Percentiles rank a stretch among this genome's conserved stretches.
Conservation (phyloP, 805 yeast genomes). For the Yarrowia sp. region DNA sequence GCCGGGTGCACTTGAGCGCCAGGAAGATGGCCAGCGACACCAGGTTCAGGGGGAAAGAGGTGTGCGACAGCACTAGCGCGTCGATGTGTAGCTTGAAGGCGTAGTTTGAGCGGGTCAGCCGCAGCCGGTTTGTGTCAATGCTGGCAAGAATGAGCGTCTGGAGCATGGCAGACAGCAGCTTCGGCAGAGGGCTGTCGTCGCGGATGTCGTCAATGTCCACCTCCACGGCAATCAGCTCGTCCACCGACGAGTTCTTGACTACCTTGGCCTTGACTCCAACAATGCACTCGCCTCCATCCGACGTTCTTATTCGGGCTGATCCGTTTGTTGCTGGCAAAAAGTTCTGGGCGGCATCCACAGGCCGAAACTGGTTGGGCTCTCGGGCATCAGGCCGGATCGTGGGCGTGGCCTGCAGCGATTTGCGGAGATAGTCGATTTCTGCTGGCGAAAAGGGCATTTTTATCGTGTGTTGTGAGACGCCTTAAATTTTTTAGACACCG, state of each 20-base stretch:
- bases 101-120: slow-evolving; percentile 65
- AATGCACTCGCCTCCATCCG: slow-evolving; percentile 92
- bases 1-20: slow-evolving; percentile 72
- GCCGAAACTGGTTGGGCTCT: slow-evolving; percentile 69
- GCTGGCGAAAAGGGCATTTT: slow-evolving; percentile 41
- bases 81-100: slow-evolving; percentile 77
- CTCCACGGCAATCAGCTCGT: slow-evolving; percentile 66
- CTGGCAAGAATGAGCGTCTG: slow-evolving; percentile 52
- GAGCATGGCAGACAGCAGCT: slow-evolving; percentile 49
- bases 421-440: slow-evolving; percentile 59
- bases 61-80: slow-evolving; percentile 70
- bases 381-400: slow-evolving; percentile 87
- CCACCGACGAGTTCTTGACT: slow-evolving; percentile 43
- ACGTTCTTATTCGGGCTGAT: slow-evolving; percentile 77
- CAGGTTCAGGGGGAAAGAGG: slow-evolving; percentile 77
- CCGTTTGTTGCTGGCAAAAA: slow-evolving; percentile 89
- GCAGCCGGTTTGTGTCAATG: slow-evolving; percentile 44
- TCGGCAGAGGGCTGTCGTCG: slow-evolving; percentile 71
- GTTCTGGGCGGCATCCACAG: slow-evolving; percentile 76
- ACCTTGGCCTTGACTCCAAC: slow-evolving; percentile 89
- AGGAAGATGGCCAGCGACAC: slow-evolving; percentile 76
- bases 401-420: slow-evolving; percentile 59
- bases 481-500: not conserved
- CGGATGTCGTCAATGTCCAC: slow-evolving; percentile 67
- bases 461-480: not conserved